Base-by-base conservation (phyloP, 441 rosid genomes). In the Pelargonium fulgidum region DNA sequence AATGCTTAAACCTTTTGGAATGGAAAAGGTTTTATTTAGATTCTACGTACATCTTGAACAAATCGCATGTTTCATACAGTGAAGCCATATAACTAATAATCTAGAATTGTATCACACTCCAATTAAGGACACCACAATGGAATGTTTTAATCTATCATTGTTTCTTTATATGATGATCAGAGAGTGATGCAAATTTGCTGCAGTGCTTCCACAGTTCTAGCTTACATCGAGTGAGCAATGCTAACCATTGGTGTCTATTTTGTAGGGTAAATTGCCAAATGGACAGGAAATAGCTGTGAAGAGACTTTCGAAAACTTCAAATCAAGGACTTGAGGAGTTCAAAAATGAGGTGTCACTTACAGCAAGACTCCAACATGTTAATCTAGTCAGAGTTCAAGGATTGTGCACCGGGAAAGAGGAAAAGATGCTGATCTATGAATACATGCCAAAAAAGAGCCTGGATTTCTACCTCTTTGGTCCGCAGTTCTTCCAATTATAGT, bases 241-340 rank as follows among this genome's bases (percentile, higher is more conserved):
- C 24, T 68, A 8, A 14, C 3, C 4, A 5, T 14, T 13, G 13
- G 9, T 0, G 19, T 3, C 7, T 3, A 52, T 14, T 22, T 65
- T 58, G 65, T 41, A 75, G 77, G 74, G 74, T 7, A 9, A 48
- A 62, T 41, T 70, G 47, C 45, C 64, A 16, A 13, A 58, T 12
- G 77, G 77, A 29, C 69, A 14, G 36, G 62, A 64, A 58, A 64
- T 74, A n/a, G 77, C 77, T 1, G 74, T 66, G n/a, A 75, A 75
- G 68, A 70, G 69, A 66, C 73, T 75, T 24, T 69, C 71, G 2
- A 66, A 68, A 50, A 47, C 73, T 7, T 70, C 77, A 10, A 62
- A 16, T 2, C 70, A 70, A 75, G 77, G 77, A 50, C 44, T 58
- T n/a, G 70, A 68, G 70, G 75, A 76, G 62, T 76, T 72, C 39